Evolutionary conservation across 345 rosid species (phyloP), one percentile per base, ranked within the genome.

Genomic region (Abelmoschus esculentus): DNA sequence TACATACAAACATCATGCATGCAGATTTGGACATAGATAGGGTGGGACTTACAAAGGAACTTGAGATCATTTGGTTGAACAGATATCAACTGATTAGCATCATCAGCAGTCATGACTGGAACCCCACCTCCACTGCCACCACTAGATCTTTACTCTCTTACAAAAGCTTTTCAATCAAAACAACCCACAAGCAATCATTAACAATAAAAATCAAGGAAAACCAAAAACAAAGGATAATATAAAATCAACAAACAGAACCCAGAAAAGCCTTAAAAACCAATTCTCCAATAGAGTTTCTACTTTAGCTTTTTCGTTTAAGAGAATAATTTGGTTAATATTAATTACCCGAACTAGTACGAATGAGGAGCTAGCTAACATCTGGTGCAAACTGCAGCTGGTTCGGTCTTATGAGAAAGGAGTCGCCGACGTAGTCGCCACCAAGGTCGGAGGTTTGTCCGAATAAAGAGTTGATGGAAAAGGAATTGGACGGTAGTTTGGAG

Each of bases 361-460:
- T 18, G 59, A 54, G 29, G 59, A 54, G 22, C 60, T 19, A 54
- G 22, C 60, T 19, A 65, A 26, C 69, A 46, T 13, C 55, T 13
- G 69, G 69, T 22, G 38, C 13, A 11, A 61, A 61, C 34, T 3
- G 68, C 7, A 46, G 28, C 38, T 14, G 69, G 56, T 36, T 28
- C 69, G 40, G 69, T 47, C 56, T 22, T 63, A 14, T 28, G 52
- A 11, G 19, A 62, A 62, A 36, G 3, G 22, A 12, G 15, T 38
- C 50, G 36, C 49, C 66, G 31, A 62, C 14, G 5, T 38, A 7
- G 22, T 42, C 69, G 40, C 40, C 57, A 8, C 38, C 7, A 29
- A 66, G 29, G 40, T 47, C 69, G 57, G 69, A 15, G 67, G 47
- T 28, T 53, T 28, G 56, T 66, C 56, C 22, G 56, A 66, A 66